These are phyloP conservation scores for Boletus rufocinnamomeus DNA, from an alignment of 768 basidiomycete genomes.

Conservation along the genomic window DNA sequence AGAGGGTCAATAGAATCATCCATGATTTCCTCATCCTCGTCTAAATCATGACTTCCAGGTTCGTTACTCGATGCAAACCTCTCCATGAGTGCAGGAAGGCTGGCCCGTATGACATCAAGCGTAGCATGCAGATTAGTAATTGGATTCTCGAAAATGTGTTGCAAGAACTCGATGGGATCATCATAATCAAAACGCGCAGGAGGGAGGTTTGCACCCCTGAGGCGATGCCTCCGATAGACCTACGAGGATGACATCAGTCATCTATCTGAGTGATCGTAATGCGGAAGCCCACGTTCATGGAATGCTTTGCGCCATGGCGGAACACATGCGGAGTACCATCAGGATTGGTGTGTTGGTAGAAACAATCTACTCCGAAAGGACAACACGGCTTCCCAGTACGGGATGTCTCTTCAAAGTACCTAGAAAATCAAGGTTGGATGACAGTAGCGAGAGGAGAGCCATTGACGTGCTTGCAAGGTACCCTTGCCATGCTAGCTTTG, in stretches of 20 bases:
- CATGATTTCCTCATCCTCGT: conserved; percentile 31
- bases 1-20: conserved; percentile 18
- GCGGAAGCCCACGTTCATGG: conserved; percentile 51
- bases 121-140: conserved; percentile 46
- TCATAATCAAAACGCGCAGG: conserved; percentile 34
- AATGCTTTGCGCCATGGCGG: conserved; percentile 51
- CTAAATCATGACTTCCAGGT: conserved; percentile 33
- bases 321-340: conserved; percentile 68
- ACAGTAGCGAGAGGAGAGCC: not conserved
- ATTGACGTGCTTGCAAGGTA: conserved; percentile 62
- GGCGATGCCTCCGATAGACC: conserved; percentile 29
- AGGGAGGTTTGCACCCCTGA: conserved; percentile 24
- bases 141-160: conserved; percentile 51
- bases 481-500: conserved; percentile 70
- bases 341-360: conserved; percentile 68
- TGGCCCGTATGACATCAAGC: conserved; percentile 36
- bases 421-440: conserved; percentile 26
- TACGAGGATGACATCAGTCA: conserved; percentile 9
- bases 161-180: conserved; percentile 43
- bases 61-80: conserved; percentile 18
- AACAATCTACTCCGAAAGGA: conserved; percentile 81
- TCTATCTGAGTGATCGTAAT: conserved; percentile 31
- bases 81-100: conserved; percentile 34
- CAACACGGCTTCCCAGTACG: conserved; percentile 53
- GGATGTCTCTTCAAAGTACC: conserved; percentile 63